Evolutionary conservation across 305 asterid species (phyloP).

Genomic region (Stenogyne calaminthoides): DNA sequence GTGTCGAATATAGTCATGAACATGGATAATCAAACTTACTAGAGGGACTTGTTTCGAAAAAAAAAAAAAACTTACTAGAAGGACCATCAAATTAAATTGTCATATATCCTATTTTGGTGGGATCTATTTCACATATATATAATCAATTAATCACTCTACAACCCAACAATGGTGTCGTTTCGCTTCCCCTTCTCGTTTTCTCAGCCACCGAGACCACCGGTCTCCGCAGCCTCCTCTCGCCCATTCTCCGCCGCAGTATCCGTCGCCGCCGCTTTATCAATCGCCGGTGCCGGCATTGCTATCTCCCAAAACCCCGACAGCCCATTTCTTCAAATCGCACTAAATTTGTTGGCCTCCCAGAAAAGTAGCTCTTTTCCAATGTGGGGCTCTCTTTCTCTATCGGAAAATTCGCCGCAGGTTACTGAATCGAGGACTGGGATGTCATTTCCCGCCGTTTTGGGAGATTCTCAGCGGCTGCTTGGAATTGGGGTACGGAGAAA

Average conservation of each 20-base stretch:
- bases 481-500: conserved; percentile 79
- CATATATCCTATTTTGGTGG: no score
- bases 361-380: conserved; percentile 35
- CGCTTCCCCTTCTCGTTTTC: no score
- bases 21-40: no score
- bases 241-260: conserved; percentile 40
- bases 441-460: conserved; percentile 70
- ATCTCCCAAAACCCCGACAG: conserved; percentile 42
- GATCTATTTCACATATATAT: no score
- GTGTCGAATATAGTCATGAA: no score
- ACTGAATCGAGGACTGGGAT: conserved; percentile 73
- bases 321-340: conserved; percentile 44
- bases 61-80: no score
- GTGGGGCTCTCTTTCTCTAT: conserved; percentile 73
- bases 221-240: no score
- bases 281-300: conserved; percentile 59
- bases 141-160: no score
- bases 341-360: conserved; percentile 44
- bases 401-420: conserved; percentile 49
- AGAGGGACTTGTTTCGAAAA: no score
- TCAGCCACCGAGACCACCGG: no score
- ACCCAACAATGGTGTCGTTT: no score
- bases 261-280: conserved; percentile 45
- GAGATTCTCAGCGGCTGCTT: conserved; percentile 77
- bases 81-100: no score